Evolutionary conservation across 2,329 filamentous ascomycete genomes (phyloP).

Genomic region (Arthrinium phaeospermum): DNA sequence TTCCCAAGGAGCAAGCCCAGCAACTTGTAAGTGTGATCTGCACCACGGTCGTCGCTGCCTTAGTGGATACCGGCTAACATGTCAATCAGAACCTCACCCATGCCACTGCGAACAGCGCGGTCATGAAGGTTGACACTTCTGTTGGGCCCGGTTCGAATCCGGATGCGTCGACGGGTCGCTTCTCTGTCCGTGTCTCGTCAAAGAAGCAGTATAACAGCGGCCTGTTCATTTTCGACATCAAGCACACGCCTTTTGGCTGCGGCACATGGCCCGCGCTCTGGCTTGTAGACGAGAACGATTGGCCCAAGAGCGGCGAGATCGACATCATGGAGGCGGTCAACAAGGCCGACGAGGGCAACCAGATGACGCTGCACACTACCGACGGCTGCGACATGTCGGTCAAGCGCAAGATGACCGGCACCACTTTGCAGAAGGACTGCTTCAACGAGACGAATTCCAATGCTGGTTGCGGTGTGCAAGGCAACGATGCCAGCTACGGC

Average conservation of each 20-base stretch:
- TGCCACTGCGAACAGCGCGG: slow-evolving; percentile 56
- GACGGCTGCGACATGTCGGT: slow-evolving; percentile 57
- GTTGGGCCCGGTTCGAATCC: slow-evolving; percentile 53
- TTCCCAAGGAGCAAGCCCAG: slow-evolving; percentile 48
- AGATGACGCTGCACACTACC: slow-evolving; percentile 65
- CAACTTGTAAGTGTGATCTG: slow-evolving; percentile 45
- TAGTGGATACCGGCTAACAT: slow-evolving; percentile 21
- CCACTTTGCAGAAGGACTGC: slow-evolving; percentile 51
- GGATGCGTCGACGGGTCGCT: slow-evolving; percentile 63
- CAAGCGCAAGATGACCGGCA: slow-evolving; percentile 59
- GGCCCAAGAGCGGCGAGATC: slow-evolving; percentile 70
- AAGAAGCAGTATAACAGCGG: slow-evolving; percentile 65
- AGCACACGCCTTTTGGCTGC: slow-evolving; percentile 68
- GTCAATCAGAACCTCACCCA: slow-evolving; percentile 65
- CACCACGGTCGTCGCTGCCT: background rate
- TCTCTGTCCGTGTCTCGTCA: slow-evolving; percentile 68
- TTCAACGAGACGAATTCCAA: slow-evolving; percentile 57
- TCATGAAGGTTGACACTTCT: slow-evolving; percentile 66
- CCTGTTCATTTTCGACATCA: slow-evolving; percentile 71
- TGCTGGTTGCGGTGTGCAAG: slow-evolving; percentile 62
- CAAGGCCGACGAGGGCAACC: slow-evolving; percentile 58
- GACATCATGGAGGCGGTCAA: slow-evolving; percentile 67
- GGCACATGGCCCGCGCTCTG: slow-evolving; percentile 71
- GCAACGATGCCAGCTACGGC: slow-evolving; percentile 53
- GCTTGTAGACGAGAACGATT: slow-evolving; percentile 65